Evolutionary conservation across 176 grass and related monocot species (phyloP).

Genomic region (Eragrostis curvula): DNA sequence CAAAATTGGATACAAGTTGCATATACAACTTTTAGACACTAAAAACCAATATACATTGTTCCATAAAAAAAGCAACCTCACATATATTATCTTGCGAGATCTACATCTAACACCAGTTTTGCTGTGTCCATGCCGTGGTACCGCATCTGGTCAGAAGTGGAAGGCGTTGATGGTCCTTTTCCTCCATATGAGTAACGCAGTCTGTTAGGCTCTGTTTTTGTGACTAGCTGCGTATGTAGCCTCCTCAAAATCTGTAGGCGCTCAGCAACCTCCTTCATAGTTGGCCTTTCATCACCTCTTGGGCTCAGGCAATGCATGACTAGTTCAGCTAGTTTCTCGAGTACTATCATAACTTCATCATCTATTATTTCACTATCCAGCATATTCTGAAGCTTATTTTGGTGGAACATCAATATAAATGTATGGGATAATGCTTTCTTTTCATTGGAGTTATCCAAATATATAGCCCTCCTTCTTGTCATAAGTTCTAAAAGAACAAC

Average conservation of each 20-base stretch:
- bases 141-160: neutral
- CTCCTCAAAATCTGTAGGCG: conserved; percentile 25
- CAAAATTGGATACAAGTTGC: no score
- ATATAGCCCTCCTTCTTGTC: conserved; percentile 62
- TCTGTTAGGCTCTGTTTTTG: neutral
- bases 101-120: conserved; percentile 13
- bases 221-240: neutral
- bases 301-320: neutral
- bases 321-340: conserved; percentile 24
- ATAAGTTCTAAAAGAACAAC: conserved; percentile 77
- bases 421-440: conserved; percentile 18
- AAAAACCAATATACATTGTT: neutral
- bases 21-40: no score
- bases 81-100: neutral
- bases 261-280: conserved; percentile 33
- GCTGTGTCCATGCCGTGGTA: conserved; percentile 9
- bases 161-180: neutral
- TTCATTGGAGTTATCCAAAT: conserved; percentile 22
- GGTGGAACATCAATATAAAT: conserved; percentile 18
- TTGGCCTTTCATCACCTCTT: conserved; percentile 25
- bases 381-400: conserved; percentile 24
- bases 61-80: neutral
- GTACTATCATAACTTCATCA: conserved; percentile 28
- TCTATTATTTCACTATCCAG: conserved; percentile 26
- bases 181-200: neutral